Evolutionary conservation across 2,329 filamentous ascomycete species (phyloP).

Genomic region (Ilyonectria robusta): DNA sequence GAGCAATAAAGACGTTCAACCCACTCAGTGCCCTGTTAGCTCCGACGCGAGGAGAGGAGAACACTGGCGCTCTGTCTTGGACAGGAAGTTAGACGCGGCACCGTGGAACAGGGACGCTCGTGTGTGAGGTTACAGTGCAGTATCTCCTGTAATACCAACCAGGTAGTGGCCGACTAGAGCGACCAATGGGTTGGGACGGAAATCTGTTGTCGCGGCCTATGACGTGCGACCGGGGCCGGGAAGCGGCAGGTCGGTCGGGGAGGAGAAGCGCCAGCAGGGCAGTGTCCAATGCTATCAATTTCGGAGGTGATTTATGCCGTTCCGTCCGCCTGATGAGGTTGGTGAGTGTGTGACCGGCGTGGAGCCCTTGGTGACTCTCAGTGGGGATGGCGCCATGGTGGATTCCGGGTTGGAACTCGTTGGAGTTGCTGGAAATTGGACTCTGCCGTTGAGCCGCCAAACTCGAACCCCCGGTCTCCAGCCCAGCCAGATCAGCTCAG

Average conservation of each 20-base stretch:
- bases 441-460: constrained; percentile 26
- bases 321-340: neutral
- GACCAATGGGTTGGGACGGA: neutral
- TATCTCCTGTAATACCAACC: neutral
- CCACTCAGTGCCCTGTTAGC: too few relatives aligned
- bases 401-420: neutral
- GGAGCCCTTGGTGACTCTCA: neutral
- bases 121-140: neutral
- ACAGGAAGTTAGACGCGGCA: neutral
- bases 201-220: neutral
- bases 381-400: constrained; percentile 6
- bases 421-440: constrained; percentile 18
- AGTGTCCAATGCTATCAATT: neutral
- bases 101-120: neutral
- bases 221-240: neutral
- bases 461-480: constrained; percentile 8
- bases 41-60: too few relatives aligned
- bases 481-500: constrained; percentile 29
- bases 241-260: neutral
- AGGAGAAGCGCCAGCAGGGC: neutral
- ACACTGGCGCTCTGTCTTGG: neutral
- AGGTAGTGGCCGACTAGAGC: neutral
- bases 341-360: neutral
- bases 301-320: neutral
- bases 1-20: too few relatives aligned